Evolutionary conservation across 352 stramenopile species (phyloP), one percentile per base, ranked within the genome.

Genomic region (Thalassiosira hispida): DNA sequence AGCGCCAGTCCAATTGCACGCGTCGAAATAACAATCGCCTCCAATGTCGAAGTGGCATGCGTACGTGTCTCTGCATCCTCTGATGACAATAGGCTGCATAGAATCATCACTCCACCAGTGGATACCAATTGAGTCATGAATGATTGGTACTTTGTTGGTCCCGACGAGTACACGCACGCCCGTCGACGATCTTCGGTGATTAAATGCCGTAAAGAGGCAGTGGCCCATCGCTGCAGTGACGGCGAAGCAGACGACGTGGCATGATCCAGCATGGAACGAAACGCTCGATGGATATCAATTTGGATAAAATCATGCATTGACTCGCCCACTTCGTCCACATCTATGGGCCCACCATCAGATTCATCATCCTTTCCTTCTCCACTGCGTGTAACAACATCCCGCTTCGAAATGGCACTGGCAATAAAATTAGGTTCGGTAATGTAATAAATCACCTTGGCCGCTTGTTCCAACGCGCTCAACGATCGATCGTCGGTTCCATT

Each of bases 231-330:
- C 29, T 91, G 84, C 14, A 93, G 62, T n/a, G 85, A 85, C 20
- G 78, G 73, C 65, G 89, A 88, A 12, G 84, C 81, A 16, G 72
- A 84, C 16, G 57, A 83, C 0, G 69, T 86, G 0, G 80, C 70
- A 75, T 91, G 88, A 69, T 94, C 88, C 44, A 94, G 63, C 63
- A 91, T 83, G 18, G 75, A 84, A 8, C 83, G 74, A 9, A 93
- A 60, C 12, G 84, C 73, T 49, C 84, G 63, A 60, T 84, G 77
- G 0, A 92, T 73, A 67, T 93, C 88, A 3, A 92, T 60, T 25
- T 53, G 52, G 14, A 77, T n/a, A 16, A 73, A 40, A 33, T 72
- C 57, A 29, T 73, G 31, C 22, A 49, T 51, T 2, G 9, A 12
- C 40, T 22, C 11, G 25, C 2, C 57, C 18, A 67, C 47, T 25